These are phyloP conservation scores for Ophiostoma populinum DNA, from an alignment of 2,329 filamentous ascomycete species.

Conservation along the genomic window DNA sequence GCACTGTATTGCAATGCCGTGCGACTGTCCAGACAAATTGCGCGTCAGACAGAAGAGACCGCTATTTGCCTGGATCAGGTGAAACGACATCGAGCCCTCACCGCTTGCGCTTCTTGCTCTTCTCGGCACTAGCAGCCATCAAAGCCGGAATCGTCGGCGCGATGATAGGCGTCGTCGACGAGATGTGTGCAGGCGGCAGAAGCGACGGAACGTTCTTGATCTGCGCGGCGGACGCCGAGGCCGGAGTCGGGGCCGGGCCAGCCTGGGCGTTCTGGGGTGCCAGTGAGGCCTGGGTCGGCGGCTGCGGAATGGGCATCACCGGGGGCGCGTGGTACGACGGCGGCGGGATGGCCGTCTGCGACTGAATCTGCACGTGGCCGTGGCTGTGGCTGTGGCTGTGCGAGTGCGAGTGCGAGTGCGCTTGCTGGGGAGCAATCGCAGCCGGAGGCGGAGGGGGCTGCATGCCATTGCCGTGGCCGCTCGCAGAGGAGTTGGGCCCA, in stretches of 20 bases:
- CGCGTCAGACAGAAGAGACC: not conserved
- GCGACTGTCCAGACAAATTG: too few species aligned
- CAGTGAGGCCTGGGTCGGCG: too few species aligned
- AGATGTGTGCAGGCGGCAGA: conserved; percentile 27
- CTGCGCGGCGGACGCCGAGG: too few species aligned
- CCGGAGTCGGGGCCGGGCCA: too few species aligned
- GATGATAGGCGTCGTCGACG: conserved; percentile 17
- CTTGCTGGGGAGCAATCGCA: not conserved
- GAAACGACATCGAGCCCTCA: conserved; percentile 13
- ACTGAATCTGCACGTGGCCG: not conserved
- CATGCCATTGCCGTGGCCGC: conserved; percentile 6
- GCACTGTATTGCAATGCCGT: too few species aligned
- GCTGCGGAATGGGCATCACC: not conserved
- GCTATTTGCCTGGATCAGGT: not conserved
- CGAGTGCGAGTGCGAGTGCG: not conserved
- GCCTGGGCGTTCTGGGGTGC: too few species aligned
- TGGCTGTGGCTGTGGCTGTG: not conserved
- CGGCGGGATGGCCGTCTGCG: conserved; percentile 5
- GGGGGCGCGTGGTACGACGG: conserved; percentile 3
- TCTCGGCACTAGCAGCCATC: conserved; percentile 22
- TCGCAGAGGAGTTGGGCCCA: conserved; percentile 9
- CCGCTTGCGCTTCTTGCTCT: conserved; percentile 46
- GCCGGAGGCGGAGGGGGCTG: conserved; percentile 10
- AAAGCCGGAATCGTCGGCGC: conserved; percentile 9
- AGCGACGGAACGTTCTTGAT: conserved; percentile 15